Evolutionary conservation across 2,329 filamentous ascomycete species (phyloP).

Genomic region (Neobulgaria alba): DNA sequence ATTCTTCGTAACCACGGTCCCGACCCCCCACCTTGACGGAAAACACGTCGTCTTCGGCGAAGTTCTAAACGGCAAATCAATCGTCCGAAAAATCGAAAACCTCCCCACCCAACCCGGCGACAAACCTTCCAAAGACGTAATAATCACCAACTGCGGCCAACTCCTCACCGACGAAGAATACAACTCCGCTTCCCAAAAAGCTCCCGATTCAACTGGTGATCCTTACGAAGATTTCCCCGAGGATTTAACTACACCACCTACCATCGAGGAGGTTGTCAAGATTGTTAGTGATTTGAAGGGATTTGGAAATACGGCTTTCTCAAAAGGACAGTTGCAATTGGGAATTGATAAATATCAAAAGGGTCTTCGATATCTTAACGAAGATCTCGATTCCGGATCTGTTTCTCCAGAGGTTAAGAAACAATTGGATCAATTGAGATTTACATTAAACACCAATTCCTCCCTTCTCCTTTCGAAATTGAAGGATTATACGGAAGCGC

Average conservation of each 20-base stretch:
- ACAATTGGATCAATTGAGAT: conserved; percentile 65
- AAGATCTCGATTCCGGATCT: conserved; percentile 67
- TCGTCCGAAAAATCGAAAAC: conserved; percentile 87
- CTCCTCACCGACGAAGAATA: conserved; percentile 63
- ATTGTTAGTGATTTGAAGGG: conserved; percentile 83
- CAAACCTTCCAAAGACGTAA: conserved; percentile 65
- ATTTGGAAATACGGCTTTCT: conserved; percentile 89
- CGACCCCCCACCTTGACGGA: conserved; percentile 87
- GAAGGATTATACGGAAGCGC: conserved; percentile 59
- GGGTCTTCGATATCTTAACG: conserved; percentile 78
- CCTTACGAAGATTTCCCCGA: conserved; percentile 94
- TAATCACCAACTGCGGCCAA: conserved; percentile 79
- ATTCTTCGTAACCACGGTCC: conserved; percentile 94
- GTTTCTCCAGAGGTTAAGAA: conserved; percentile 60
- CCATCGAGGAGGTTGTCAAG: conserved; percentile 59
- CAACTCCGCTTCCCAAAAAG: conserved; percentile 52
- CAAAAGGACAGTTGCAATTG: conserved; percentile 57
- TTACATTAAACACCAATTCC: conserved; percentile 81
- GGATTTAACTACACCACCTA: conserved; percentile 57
- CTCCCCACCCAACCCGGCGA: conserved; percentile 64
- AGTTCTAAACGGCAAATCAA: conserved; percentile 84
- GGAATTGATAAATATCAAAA: conserved; percentile 93
- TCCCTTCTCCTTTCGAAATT: conserved; percentile 81
- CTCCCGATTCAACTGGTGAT: conserved; percentile 75
- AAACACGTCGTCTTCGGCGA: conserved; percentile 98